phyloP scores from a whole-genome alignment of 148 eudicot genomes.

The Heliamphora exappendiculata region DNA sequence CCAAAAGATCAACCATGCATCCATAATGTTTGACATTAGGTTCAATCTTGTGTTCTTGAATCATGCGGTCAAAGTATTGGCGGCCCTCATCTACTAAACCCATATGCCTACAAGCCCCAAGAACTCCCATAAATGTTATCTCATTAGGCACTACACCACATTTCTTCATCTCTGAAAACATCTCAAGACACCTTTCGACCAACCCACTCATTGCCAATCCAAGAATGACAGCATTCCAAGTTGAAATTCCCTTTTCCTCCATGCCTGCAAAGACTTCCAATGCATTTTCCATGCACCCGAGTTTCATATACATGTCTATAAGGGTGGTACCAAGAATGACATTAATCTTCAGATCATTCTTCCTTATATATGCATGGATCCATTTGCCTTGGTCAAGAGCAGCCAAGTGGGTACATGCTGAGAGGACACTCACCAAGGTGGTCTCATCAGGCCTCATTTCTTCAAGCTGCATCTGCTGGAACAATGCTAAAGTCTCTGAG shows the following conservation, averaged over 20 bases:
- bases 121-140: conserved; percentile 65
- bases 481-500: conserved; percentile 44
- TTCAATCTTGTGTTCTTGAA: conserved; percentile 33
- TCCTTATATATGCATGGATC: conserved; percentile 47
- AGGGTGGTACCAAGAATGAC: conserved; percentile 64
- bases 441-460: conserved; percentile 54
- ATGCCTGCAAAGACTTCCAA: conserved; percentile 43
- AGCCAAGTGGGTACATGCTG: conserved; percentile 55
- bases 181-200: conserved; percentile 41
- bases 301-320: conserved; percentile 78
- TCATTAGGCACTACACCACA: conserved; percentile 46
- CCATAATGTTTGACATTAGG: conserved; percentile 72
- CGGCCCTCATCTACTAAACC: conserved; percentile 57
- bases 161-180: conserved; percentile 52
- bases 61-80: conserved; percentile 42
- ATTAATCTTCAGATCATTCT: conserved; percentile 33
- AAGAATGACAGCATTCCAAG: conserved; percentile 66
- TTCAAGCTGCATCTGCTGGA: conserved; percentile 47
- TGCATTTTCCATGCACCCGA: conserved; percentile 56
- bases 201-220: conserved; percentile 58
- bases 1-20: conserved; percentile 80
- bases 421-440: conserved; percentile 56
- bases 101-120: conserved; percentile 65
- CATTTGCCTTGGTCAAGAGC: conserved; percentile 57
- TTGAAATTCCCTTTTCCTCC: conserved; percentile 54